Percentiles rank a stretch among this genome's conserved stretches.
phyloP scores from a whole-genome alignment of 768 basidiomycete species.

The Mycena albidolilacea region DNA sequence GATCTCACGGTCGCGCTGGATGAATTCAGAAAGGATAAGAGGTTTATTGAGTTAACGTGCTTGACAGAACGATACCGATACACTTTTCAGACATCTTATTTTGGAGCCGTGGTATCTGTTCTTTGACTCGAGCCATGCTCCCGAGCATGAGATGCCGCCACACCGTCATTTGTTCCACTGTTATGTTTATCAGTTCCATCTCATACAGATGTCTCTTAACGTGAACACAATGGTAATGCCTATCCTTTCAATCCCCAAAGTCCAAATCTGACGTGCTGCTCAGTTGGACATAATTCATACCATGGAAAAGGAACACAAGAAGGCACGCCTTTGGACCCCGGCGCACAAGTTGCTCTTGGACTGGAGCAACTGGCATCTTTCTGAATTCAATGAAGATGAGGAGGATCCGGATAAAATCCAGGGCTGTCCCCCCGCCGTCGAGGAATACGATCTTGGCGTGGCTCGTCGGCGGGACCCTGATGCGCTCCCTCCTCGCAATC shows the following conservation, averaged over 20 bases:
- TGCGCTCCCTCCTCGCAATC: constrained; percentile 77
- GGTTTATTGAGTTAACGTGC: constrained; percentile 55
- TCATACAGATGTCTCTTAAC: constrained; percentile 56
- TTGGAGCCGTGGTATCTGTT: constrained; percentile 73
- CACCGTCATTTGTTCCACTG: constrained; percentile 83
- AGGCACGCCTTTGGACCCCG: constrained; percentile 72
- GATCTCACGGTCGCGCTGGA: constrained; percentile 56
- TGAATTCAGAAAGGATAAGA: constrained; percentile 63
- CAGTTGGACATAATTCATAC: constrained; percentile 72
- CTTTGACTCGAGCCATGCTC: constrained; percentile 55
- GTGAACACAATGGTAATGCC: constrained; percentile 58
- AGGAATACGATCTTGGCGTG: constrained; percentile 65
- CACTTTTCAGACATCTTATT: constrained; percentile 57
- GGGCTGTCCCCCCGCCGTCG: constrained; percentile 60
- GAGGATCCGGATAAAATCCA: constrained; percentile 83
- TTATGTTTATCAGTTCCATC: constrained; percentile 78
- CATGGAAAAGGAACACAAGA: constrained; percentile 64
- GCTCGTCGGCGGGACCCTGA: constrained; percentile 79
- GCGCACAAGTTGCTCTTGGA: constrained; percentile 53
- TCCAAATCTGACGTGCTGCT: constrained; percentile 3
- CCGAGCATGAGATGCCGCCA: constrained; percentile 63
- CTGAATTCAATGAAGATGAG: constrained; percentile 68
- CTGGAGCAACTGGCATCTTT: constrained; percentile 63
- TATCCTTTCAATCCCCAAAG: background rate
- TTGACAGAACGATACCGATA: background rate